These are phyloP conservation scores for Sphagnum contortum DNA, from an alignment of 225 moss, liverwort and hornwort genomes.

Conservation along the genomic window DNA sequence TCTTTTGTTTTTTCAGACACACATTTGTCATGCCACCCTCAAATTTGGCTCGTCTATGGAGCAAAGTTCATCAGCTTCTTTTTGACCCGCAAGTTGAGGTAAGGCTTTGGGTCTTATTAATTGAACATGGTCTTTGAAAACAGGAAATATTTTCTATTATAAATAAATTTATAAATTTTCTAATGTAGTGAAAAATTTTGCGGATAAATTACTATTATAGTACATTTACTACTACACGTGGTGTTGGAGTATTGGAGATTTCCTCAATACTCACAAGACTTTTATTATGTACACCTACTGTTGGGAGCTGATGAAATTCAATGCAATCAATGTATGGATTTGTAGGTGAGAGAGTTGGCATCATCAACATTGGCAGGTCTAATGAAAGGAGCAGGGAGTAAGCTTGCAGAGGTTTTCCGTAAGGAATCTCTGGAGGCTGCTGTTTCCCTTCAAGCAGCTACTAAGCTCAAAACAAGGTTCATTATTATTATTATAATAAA, in stretches of 20 bases:
- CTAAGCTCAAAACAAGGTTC: slow-evolving; percentile 25
- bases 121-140: too few species aligned
- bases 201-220: too few species aligned
- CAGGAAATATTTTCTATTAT: too few species aligned
- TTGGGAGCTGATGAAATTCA: too few species aligned
- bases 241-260: too few species aligned
- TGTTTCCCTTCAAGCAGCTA: slow-evolving; percentile 26
- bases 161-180: background rate
- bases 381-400: slow-evolving; percentile 78
- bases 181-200: background rate
- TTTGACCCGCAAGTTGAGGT: slow-evolving; percentile 79
- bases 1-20: slow-evolving; percentile 33
- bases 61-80: slow-evolving; percentile 50
- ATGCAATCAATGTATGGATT: too few species aligned
- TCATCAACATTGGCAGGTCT: slow-evolving; percentile 68
- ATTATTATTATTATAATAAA: background rate
- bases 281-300: too few species aligned
- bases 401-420: slow-evolving; percentile 51
- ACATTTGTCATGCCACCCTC: slow-evolving; percentile 48
- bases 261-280: too few species aligned
- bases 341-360: slow-evolving; percentile 66
- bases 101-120: background rate
- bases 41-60: slow-evolving; percentile 45
- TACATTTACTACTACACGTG: too few species aligned
- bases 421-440: slow-evolving; percentile 29